Base-by-base conservation (phyloP, 208 protist genomes). In the Trypanosoma cruzi region DNA sequence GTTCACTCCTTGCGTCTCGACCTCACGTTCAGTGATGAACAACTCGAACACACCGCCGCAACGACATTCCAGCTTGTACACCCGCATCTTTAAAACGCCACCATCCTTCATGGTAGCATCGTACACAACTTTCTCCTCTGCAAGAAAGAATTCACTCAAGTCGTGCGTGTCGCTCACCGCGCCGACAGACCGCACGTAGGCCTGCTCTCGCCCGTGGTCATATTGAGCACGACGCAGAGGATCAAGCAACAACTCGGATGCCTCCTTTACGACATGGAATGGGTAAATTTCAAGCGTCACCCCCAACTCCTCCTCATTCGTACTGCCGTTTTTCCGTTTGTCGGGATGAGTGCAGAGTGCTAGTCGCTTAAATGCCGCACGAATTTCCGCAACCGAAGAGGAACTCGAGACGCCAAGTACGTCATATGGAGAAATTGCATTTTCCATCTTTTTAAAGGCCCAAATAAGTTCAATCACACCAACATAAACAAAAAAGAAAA, bases 11-110 rank as follows among this genome's bases (percentile, higher is more conserved):
- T 40, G 13, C 22, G 11, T 31, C 28, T 49, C 54, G 0, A 8
- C 37, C 50, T 68, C 57, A 22, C 59, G 56, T 2, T 26, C 29
- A 40, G 83, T 80, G 10, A 86, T 20, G 28, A 83, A 77, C 14
- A 89, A 64, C 66, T 95, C 84, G 68, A 91, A 95, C 5, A 77
- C 58, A 13, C 89, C 89, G 53, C 89, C 89, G 63, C 89, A 95
- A 24, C 89, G 84, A 71, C 89, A 95, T 64, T 91, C 89, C 37
- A 82, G 66, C 57, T 67, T 71, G 58, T 85, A 92, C 42, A 92
- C 77, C 44, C 67, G 65, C 68, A 86, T 72, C 32, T 49, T 44
- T 11, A 59, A 34, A 8, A 7, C 52, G 28, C 11, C 42, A 44
- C 26, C 20, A 28, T 50, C 72, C 29, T 58, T 62, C 18, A 28